Evolutionary conservation across 805 yeast genomes (phyloP).

Genomic region (Candida schatavii): DNA sequence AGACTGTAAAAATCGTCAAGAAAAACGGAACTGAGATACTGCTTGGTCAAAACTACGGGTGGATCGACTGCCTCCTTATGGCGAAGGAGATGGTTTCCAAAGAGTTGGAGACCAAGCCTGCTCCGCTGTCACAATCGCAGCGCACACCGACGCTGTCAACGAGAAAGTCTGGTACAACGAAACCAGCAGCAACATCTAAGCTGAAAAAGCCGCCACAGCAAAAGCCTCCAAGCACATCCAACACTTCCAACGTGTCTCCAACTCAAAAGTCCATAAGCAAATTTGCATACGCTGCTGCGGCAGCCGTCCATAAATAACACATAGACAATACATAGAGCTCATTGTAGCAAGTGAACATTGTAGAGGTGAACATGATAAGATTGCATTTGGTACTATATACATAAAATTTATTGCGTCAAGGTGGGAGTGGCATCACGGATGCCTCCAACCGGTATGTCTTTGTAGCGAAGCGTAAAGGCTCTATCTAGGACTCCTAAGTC

Average conservation of each 20-base stretch:
- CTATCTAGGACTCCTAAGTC: no score
- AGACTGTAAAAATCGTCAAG: slow-evolving; percentile 27
- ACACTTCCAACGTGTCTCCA: background rate
- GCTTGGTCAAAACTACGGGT: slow-evolving; percentile 49
- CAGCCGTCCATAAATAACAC: slow-evolving; percentile 34
- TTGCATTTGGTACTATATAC: no score
- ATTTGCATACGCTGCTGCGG: slow-evolving; percentile 48
- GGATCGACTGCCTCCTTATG: slow-evolving; percentile 69
- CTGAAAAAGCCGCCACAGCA: no score
- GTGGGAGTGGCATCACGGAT: no score
- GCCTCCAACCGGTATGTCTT: no score
- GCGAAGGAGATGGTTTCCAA: slow-evolving; percentile 53
- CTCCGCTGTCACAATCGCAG: background rate
- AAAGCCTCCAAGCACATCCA: slow-evolving; percentile 9
- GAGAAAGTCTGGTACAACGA: slow-evolving; percentile 9
- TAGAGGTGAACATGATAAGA: no score
- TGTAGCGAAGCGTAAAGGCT: no score
- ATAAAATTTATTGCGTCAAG: no score
- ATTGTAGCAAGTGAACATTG: no score
- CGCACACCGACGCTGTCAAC: slow-evolving; percentile 7
- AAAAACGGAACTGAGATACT: slow-evolving; percentile 32
- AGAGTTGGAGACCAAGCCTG: slow-evolving; percentile 1
- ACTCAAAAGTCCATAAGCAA: slow-evolving; percentile 18
- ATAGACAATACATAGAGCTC: background rate
- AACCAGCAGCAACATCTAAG: slow-evolving; percentile 13